Percentiles rank a stretch among this genome's conserved stretches.
Conservation (phyloP, 2,329 filamentous ascomycete species). For the Alternaria sp. region DNA sequence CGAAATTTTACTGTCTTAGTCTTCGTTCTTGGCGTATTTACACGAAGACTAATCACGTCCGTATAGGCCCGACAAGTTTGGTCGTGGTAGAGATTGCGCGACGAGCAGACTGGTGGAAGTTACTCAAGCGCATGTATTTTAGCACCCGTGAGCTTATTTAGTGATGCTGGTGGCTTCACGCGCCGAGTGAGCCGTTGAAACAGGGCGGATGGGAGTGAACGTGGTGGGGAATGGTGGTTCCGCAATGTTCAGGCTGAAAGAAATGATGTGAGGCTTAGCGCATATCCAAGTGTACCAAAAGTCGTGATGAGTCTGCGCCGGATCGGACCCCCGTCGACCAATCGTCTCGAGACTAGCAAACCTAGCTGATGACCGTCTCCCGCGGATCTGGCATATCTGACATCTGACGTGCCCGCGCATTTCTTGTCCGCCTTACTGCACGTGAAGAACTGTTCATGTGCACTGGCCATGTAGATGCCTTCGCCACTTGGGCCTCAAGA, state of each 20-base stretch:
- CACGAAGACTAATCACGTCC: background rate
- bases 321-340: background rate
- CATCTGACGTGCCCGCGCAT: conserved; percentile 7
- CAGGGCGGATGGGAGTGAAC: background rate
- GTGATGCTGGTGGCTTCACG: background rate
- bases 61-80: background rate
- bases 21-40: background rate
- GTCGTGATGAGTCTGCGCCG: background rate
- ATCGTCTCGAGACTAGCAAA: background rate
- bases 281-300: background rate
- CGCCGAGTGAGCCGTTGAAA: background rate
- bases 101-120: background rate
- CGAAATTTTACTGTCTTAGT: conserved; percentile 1
- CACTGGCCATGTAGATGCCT: conserved; percentile 1
- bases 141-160: background rate
- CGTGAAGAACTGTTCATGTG: background rate
- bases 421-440: background rate
- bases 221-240: background rate
- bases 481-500: conserved; percentile 8
- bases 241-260: background rate
- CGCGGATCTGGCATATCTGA: conserved; percentile 7
- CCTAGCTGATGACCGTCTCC: background rate
- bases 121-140: background rate
- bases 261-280: background rate
- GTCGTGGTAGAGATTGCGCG: background rate